Evolutionary conservation across 495 filamentous ascomycete genomes (phyloP), one percentile per base, ranked within the genome.

Genomic region (Trichoderma erinaceum): DNA sequence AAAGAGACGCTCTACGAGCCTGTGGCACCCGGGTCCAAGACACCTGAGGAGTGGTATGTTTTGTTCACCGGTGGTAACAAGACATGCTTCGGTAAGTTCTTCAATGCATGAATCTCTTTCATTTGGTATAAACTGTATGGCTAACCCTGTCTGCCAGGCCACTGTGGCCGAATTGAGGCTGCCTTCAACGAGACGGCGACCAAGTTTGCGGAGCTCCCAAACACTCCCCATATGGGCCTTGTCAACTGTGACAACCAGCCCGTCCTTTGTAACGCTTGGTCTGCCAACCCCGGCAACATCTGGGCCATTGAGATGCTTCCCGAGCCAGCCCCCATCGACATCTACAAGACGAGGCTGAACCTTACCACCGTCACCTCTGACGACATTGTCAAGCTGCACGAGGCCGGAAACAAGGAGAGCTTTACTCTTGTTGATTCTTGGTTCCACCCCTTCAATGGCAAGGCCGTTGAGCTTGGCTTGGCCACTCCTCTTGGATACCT

Each of bases 191-290:
- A 93, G 80, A 87, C 90, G 63, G 86, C 88, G 4, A 76, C 82
- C 38, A 80, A 90, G 68, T 87, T 96, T 76, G 81, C 90, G 46
- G 81, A 82, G 15, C 82, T 87, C 65, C 84, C 87, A 12, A 85
- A 85, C 63, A 75, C 89, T 15, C 93, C 92, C 13, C 82, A 90
- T 69, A 84, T 94, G 58, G 93, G 81, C 52, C 78, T 85, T 70
- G 71, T 96, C 71, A 84, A 96, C 81, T 97, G 93, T 74, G 93
- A 97, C 66, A 74, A 84, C 67, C 81, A 93, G 71, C 84, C 84
- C 52, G 83, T 95, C 43, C 88, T 97, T 41, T 97, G 93, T 85
- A 88, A 92, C 73, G 78, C 81, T 66, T 96, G 92, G 93, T 87
- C 87, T 63, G 86, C 89, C 66, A 86, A 84, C 65, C 82, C 89